Conservation (phyloP, 768 basidiomycete species). For the Lactarius psammicola region DNA sequence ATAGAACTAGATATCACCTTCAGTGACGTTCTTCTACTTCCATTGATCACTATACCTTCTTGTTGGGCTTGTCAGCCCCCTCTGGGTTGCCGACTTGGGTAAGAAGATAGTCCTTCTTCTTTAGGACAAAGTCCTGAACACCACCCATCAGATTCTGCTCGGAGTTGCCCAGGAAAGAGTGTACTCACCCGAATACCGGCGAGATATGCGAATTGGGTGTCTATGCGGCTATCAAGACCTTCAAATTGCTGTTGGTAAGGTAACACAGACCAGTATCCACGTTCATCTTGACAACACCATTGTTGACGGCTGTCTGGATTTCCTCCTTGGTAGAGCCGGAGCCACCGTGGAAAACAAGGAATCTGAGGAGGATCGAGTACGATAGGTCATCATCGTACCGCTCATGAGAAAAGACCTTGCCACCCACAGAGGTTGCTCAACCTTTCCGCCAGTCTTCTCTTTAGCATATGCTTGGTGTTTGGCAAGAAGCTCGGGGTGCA, state of each 20-base stretch:
- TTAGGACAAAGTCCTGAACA: constrained; percentile 73
- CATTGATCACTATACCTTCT: constrained; percentile 61
- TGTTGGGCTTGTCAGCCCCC: constrained; percentile 96
- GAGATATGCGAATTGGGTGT: constrained; percentile 92
- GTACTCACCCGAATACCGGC: constrained; percentile 67
- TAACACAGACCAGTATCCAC: constrained; percentile 70
- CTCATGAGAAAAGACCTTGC: neutral
- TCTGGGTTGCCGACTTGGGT: constrained; percentile 97
- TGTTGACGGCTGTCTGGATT: constrained; percentile 83
- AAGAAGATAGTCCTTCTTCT: constrained; percentile 85
- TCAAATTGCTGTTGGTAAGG: constrained; percentile 3
- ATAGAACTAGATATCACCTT: constrained; percentile 59
- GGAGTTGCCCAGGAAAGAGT: neutral
- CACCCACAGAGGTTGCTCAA: constrained; percentile 78
- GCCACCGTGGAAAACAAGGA: constrained; percentile 99
- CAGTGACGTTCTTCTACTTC: neutral
- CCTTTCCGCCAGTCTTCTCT: constrained; percentile 60
- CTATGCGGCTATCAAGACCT: constrained; percentile 35
- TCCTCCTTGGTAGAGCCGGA: constrained; percentile 97
- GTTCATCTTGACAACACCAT: constrained; percentile 99
- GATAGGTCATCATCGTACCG: constrained; percentile 1
- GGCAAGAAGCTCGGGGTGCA: constrained; percentile 86
- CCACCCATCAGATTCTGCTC: neutral
- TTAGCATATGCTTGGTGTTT: constrained; percentile 84
- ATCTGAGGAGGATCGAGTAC: constrained; percentile 45